Evolutionary conservation across 345 rosid genomes (phyloP).

Genomic region (Melaleuca alternifolia): DNA sequence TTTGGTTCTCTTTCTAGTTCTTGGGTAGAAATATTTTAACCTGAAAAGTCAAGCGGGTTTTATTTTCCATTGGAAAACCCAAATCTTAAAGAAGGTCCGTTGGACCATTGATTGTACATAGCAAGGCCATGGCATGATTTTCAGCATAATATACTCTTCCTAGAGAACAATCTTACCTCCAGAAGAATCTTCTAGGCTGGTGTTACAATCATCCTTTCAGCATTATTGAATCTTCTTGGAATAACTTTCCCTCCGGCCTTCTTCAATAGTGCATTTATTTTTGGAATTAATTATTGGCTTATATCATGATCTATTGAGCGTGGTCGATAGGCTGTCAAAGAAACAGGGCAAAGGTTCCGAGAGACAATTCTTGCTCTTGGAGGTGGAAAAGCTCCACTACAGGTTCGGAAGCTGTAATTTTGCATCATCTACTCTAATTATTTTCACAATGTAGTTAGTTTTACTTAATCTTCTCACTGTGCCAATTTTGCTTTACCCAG

Average conservation of each 20-base stretch:
- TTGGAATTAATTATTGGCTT: too few species aligned
- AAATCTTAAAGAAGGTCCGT: neutral
- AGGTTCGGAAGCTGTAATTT: constrained; percentile 24
- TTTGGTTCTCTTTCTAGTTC: neutral
- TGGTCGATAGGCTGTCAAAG: constrained; percentile 59
- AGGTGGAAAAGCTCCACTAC: constrained; percentile 78
- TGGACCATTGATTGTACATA: neutral
- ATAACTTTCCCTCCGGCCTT: neutral
- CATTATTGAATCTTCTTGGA: neutral
- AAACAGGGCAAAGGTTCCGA: constrained; percentile 64
- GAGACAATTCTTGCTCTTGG: constrained; percentile 90
- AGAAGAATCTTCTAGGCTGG: neutral
- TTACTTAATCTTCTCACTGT: neutral
- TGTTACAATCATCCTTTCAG: neutral
- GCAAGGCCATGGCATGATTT: neutral
- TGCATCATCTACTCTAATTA: neutral
- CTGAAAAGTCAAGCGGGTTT: neutral
- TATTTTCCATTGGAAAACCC: neutral
- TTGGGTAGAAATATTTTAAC: neutral
- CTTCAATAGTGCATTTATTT: neutral
- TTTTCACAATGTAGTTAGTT: neutral
- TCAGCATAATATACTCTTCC: too few species aligned
- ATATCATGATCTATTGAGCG: neutral
- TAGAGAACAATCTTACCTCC: too few species aligned
- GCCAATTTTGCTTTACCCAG: constrained; percentile 17